Evolutionary conservation across 2,329 filamentous ascomycete species (phyloP).

Genomic region (Tolypocladium guangdongense): DNA sequence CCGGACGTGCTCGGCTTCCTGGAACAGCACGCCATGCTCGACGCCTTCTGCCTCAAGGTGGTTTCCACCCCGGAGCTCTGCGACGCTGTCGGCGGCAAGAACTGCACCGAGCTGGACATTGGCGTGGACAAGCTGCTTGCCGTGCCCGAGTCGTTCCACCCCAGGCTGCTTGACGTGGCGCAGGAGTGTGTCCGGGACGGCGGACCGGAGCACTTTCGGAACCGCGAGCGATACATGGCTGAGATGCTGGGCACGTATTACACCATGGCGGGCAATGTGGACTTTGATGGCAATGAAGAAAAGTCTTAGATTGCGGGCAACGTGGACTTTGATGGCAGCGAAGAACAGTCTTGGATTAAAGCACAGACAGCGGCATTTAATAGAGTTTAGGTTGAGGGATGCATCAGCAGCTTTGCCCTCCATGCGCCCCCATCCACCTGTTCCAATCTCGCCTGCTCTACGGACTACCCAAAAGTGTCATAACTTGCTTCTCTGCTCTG

Average conservation of each 20-base stretch:
- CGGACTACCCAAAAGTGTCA: too few relatives aligned
- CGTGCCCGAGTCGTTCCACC: constrained; percentile 6
- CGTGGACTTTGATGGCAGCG: not conserved
- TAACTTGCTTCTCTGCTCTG: not conserved
- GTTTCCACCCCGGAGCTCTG: constrained; percentile 1
- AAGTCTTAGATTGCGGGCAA: not conserved
- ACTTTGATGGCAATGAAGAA: not conserved
- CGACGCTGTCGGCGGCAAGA: constrained; percentile 2
- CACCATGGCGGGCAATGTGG: not conserved
- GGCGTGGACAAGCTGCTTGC: constrained; percentile 4
- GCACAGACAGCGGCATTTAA: not conserved
- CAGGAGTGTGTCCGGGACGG: constrained; percentile 4
- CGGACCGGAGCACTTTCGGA: constrained; percentile 7
- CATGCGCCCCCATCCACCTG: not conserved
- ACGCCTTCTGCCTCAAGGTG: constrained; percentile 3
- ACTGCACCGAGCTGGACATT: constrained; percentile 4
- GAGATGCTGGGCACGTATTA: constrained; percentile 13
- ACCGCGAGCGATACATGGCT: constrained; percentile 11
- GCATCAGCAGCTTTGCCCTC: not conserved
- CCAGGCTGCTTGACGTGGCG: constrained; percentile 6
- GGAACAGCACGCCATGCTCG: constrained; percentile 7
- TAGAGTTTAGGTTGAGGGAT: not conserved
- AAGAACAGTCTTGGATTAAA: not conserved
- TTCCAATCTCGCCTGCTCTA: too few relatives aligned
- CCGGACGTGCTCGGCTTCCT: constrained; percentile 6